Base-by-base conservation (phyloP, 306 rosid genomes). In the Malus sylvestris region DNA sequence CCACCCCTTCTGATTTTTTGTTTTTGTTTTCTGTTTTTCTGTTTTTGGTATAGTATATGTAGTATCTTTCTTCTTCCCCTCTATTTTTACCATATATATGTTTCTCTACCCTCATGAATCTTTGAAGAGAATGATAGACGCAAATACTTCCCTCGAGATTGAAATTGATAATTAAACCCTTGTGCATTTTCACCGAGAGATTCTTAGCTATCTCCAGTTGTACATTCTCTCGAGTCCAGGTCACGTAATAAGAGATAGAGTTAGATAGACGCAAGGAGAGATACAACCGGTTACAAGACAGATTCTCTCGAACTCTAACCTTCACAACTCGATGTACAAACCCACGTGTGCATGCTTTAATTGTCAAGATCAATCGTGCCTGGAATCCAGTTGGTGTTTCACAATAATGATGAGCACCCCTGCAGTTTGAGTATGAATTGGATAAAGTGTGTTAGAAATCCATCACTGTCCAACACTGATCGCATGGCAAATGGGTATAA, bases 1-100 rank as follows among this genome's bases (percentile, higher is more conserved):
- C 75, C 81, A 35, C 75, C 81, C 85, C 78, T 62, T 73, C 78
- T 73, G 74, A 76, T 85, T 86, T 81, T 86, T 81, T 84, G 81
- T 85, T 68, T 78, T 78, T 52, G 29, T 45, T 84, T 80, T 80
- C 83, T 35, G 40, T 13, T 82, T 72, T 52, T 68, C 83, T 76
- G 77, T 81, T 77, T 75, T 75, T 83, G 81, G 82, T 81, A 83
- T 81, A 87, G 88, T 85, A 83, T 85, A 83, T 91, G 86, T 88
- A 91, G 85, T 78, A 71, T 72, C 87, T 72, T 53, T 59, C 46
- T 5, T 70, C 70, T 16, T 45, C 25, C 71, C 75, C 32, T 2
- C 29, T 27, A 55, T 23, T 74, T 69, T 71, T 68, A 71, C 85
- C 78, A 77, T 80, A 83, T 74, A 75, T 74, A 75, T 72, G 79